These are phyloP conservation scores for Chlorella sp. DNA, from an alignment of 139 green algal species.

Conservation along the genomic window DNA sequence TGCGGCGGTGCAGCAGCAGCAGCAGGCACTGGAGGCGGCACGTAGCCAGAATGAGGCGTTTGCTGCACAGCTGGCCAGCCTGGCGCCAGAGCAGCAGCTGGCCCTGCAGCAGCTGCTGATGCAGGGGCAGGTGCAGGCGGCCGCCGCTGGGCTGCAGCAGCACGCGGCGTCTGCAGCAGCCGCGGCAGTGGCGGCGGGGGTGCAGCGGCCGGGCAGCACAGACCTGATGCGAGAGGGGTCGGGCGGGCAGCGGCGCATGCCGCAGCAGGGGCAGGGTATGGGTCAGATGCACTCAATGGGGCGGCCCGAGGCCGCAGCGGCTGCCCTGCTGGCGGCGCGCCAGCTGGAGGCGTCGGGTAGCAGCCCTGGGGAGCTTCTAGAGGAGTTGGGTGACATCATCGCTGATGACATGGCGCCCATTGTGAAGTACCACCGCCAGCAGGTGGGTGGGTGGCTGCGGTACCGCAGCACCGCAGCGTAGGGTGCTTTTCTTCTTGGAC, in stretches of 20 bases:
- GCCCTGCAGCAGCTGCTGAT: background rate
- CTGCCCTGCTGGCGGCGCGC: background rate
- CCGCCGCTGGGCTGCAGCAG: background rate
- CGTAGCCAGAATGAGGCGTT: background rate
- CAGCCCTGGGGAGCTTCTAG: background rate
- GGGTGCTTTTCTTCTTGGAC: too few species aligned
- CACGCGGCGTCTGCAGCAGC: background rate
- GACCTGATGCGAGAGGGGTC: background rate
- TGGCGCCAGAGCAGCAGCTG: background rate
- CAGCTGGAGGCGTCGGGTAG: background rate
- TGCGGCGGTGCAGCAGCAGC: background rate
- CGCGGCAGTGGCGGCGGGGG: background rate
- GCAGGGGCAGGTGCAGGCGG: background rate
- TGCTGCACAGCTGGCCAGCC: background rate
- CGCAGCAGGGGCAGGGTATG: slow-evolving; percentile 1
- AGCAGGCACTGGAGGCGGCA: slow-evolving; percentile 11
- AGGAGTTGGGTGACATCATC: slow-evolving; percentile 14
- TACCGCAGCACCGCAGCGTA: background rate
- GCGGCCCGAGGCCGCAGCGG: background rate
- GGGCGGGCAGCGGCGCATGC: background rate
- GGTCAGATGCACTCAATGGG: background rate
- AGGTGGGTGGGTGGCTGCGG: slow-evolving; percentile 9
- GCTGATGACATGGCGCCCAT: slow-evolving; percentile 11
- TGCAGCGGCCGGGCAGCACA: background rate
- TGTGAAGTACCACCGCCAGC: slow-evolving; percentile 47